phyloP scores from a whole-genome alignment of 1,284 basidiomycete species.

The Boletus mariae region DNA sequence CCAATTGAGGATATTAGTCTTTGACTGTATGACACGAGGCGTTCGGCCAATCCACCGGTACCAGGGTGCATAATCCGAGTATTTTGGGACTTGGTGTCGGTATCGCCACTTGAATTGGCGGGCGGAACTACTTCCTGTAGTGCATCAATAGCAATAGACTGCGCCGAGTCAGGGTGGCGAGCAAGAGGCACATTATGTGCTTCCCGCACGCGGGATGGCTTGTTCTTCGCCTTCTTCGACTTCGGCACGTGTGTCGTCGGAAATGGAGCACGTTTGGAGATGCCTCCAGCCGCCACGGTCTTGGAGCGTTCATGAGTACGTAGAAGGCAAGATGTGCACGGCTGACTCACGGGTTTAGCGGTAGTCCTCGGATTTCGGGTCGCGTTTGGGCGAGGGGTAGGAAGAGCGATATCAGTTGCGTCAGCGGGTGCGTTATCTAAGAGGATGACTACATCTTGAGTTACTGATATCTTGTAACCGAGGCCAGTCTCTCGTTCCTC shows the following conservation, averaged over 20 bases:
- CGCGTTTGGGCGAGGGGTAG: constrained; percentile 3
- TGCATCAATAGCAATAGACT: constrained; percentile 13
- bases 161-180: constrained; percentile 12
- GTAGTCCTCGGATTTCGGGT: constrained; percentile 31
- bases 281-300: constrained; percentile 12
- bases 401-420: background rate
- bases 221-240: constrained; percentile 23
- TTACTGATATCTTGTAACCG: background rate
- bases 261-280: constrained; percentile 15
- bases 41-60: constrained; percentile 24
- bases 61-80: constrained; percentile 8
- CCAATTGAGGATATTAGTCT: constrained; percentile 33
- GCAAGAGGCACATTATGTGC: constrained; percentile 3
- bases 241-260: constrained; percentile 11
- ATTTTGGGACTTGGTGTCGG: constrained; percentile 13
- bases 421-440: constrained; percentile 3
- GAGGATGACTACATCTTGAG: constrained; percentile 4
- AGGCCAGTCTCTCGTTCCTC: constrained; percentile 7
- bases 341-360: constrained; percentile 23
- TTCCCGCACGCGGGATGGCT: constrained; percentile 15
- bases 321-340: background rate
- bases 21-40: constrained; percentile 35
- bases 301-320: constrained; percentile 22
- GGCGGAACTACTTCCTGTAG: constrained; percentile 18
- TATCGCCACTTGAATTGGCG: constrained; percentile 21